Evolutionary conservation across 345 rosid species (phyloP).

Genomic region (Salix suchowensis): DNA sequence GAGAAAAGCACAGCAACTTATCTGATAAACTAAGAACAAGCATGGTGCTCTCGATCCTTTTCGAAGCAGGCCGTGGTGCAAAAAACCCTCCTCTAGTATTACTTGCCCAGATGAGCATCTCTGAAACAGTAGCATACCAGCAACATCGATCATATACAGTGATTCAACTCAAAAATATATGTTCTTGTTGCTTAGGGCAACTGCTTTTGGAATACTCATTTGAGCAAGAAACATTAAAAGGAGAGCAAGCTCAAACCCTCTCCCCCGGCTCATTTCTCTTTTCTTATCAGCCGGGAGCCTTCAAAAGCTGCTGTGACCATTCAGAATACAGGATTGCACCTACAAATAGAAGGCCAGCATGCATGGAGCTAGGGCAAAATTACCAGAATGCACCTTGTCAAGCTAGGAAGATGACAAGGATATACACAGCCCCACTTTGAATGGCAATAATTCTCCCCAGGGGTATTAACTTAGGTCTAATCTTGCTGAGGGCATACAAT

Average conservation of each 20-base stretch:
- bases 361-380: neutral
- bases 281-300: neutral
- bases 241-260: neutral
- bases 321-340: neutral
- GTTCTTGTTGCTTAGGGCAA: neutral
- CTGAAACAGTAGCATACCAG: conserved; percentile 20
- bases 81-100: conserved; percentile 27
- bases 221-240: conserved; percentile 52
- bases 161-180: neutral
- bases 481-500: neutral
- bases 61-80: neutral
- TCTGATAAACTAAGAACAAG: neutral
- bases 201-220: conserved; percentile 48
- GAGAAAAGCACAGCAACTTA: neutral
- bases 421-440: neutral
- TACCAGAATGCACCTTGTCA: neutral
- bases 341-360: conserved; percentile 7
- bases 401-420: neutral
- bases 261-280: neutral
- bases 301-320: neutral
- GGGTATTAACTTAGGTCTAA: conserved; percentile 3
- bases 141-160: neutral
- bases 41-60: neutral
- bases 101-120: conserved; percentile 44
- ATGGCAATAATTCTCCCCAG: conserved; percentile 1